phyloP scores from a whole-genome alignment of 371 early-diverging fungal species.

The Actinomucor elegans region DNA sequence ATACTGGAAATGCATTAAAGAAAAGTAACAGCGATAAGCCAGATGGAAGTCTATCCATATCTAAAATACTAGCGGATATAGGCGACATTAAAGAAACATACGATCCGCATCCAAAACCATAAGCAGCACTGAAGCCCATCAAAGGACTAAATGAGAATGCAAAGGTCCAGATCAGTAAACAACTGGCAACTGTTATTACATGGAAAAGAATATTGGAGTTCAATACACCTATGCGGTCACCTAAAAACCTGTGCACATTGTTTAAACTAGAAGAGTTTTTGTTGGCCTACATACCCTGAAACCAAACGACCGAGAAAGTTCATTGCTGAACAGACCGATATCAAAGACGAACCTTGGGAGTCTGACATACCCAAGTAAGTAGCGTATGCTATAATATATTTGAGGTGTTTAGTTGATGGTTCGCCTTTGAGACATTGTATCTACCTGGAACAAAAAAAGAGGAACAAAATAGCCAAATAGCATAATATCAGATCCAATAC shows the following conservation, averaged over 20 bases:
- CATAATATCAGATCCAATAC: constrained; percentile 23
- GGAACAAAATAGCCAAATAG: constrained; percentile 36
- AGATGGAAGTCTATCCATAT: constrained; percentile 35
- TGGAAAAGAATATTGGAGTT: constrained; percentile 50
- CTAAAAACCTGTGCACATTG: constrained; percentile 9
- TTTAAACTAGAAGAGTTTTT: neutral
- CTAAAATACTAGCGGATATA: constrained; percentile 29
- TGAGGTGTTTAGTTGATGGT: neutral
- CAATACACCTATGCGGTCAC: constrained; percentile 57
- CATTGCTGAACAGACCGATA: constrained; percentile 24
- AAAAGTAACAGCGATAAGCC: constrained; percentile 33
- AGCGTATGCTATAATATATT: constrained; percentile 27
- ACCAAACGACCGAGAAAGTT: constrained; percentile 36
- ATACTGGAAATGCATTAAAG: constrained; percentile 25
- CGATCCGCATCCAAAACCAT: constrained; percentile 59
- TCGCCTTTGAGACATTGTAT: neutral
- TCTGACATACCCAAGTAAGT: constrained; percentile 23
- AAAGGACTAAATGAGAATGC: constrained; percentile 38
- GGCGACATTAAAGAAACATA: constrained; percentile 32
- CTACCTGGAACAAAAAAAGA: constrained; percentile 29
- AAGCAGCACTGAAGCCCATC: constrained; percentile 50
- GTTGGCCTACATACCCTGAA: constrained; percentile 31
- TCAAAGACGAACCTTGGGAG: constrained; percentile 27
- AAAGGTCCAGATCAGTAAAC: constrained; percentile 63
- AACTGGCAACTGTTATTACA: constrained; percentile 41